Evolutionary conservation across 129 eudicot species (phyloP), one percentile per base, ranked within the genome.

Genomic region (Arctium minus): DNA sequence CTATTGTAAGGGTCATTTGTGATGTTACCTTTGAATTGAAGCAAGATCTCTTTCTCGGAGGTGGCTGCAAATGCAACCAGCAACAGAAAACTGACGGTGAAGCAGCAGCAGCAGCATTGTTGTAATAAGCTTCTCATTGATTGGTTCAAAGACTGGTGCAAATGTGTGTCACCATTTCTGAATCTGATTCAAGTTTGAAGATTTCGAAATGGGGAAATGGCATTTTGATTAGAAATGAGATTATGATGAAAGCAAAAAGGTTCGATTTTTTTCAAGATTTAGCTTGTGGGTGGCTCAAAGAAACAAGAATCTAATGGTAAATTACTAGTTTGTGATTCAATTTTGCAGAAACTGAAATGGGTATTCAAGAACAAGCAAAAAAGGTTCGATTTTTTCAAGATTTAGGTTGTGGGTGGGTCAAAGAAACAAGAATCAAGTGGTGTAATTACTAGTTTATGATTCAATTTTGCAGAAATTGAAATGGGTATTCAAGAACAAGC

Each of bases 1-100:
- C 92, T 88, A 74, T 83, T 82, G 69, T 77, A 87, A 83, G 99
- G 99, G 86, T 96, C 99, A 86, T 76, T 88, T 71, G 95, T 68
- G 60, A 96, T 89, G 88, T 93, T 91, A 76, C 97, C 97, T 89
- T 90, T 96, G 80, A 96, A 93, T 40, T 90, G 93, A 89, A 96
- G 97, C 90, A 96, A 85, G 86, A 93, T 91, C 86, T 88, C 96
- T 83, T 91, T 96, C 85, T 96, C 98, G 8, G 79, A 17, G 53
- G 86, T 10, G 12, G 65, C 68, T 50, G 78, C 86, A 67, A 84
- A 81, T 78, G 75, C 85, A 46, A 36, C 29, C 73, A 89, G 37
- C 69, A 84, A 81, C 11, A 86, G 68, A 33, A 84, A 22, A 86
- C 75, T 29, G 81, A 42, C 64, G 70, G 76, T 33, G 53, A 80